Conservation (phyloP, 1,284 basidiomycete genomes). For the Leccinum huronense region DNA sequence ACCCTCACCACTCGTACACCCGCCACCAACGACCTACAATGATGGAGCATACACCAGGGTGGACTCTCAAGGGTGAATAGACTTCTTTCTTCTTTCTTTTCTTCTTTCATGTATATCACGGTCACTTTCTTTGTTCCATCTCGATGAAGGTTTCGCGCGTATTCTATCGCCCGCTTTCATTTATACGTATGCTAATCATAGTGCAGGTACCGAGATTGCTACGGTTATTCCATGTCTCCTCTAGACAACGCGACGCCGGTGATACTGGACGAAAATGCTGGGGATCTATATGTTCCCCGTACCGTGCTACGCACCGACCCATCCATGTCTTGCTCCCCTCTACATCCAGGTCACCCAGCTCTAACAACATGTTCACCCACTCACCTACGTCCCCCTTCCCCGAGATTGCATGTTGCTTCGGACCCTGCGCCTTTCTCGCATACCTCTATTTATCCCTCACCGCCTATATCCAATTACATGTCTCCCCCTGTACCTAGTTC, state of each 20-base stretch:
- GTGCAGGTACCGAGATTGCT: constrained; percentile 29
- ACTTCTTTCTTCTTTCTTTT: constrained; percentile 5
- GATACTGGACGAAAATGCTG: constrained; percentile 26
- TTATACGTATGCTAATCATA: constrained; percentile 25
- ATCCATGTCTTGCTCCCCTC: constrained; percentile 12
- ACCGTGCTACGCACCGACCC: constrained; percentile 26
- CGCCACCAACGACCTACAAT: constrained; percentile 26
- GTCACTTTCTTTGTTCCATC: constrained; percentile 3
- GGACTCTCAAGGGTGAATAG: constrained; percentile 34
- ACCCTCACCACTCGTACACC: constrained; percentile 22
- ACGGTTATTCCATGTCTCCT: constrained; percentile 35
- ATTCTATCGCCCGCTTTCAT: constrained; percentile 17
- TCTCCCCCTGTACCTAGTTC: constrained; percentile 31
- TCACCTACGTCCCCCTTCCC: constrained; percentile 33
- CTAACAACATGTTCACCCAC: constrained; percentile 24
- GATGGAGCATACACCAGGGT: constrained; percentile 27
- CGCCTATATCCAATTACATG: constrained; percentile 28
- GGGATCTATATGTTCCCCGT: constrained; percentile 22
- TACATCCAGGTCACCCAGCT: constrained; percentile 5
- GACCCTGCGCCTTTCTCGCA: constrained; percentile 32
- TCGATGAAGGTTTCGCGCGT: constrained; percentile 14
- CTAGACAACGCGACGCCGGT: constrained; percentile 34
- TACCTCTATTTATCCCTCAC: constrained; percentile 33
- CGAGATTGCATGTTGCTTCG: constrained; percentile 28
- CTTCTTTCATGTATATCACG: background rate